Percentiles rank a stretch among this genome's conserved stretches.
phyloP scores from a whole-genome alignment of 2,329 filamentous ascomycete species.

The Penicillium sp. region DNA sequence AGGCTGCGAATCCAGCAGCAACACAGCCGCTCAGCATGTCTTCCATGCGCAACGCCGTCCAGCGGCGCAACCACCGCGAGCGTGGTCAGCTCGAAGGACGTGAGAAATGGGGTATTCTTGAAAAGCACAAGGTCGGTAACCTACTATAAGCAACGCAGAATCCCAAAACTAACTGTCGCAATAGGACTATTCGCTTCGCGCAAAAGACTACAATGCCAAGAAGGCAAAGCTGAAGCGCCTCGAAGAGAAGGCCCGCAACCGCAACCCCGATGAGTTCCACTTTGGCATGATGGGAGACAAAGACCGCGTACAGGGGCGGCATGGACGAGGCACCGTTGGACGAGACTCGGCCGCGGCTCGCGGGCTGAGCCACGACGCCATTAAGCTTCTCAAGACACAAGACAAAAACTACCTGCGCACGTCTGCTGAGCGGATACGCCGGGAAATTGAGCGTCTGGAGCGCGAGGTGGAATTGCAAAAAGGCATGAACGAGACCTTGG shows the following conservation, averaged over 20 bases:
- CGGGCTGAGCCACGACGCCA: slow-evolving; percentile 52
- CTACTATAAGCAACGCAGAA: background rate
- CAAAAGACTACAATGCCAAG: slow-evolving; percentile 59
- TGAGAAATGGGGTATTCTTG: slow-evolving; percentile 80
- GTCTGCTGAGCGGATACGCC: slow-evolving; percentile 51
- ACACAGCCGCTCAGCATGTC: slow-evolving; percentile 43
- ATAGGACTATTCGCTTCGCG: slow-evolving; percentile 61
- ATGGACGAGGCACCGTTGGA: slow-evolving; percentile 36
- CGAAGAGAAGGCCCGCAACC: slow-evolving; percentile 54
- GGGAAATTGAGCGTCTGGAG: slow-evolving; percentile 50
- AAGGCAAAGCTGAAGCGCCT: slow-evolving; percentile 56
- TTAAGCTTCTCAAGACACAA: slow-evolving; percentile 61
- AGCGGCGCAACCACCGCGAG: slow-evolving; percentile 82
- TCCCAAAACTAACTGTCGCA: slow-evolving; percentile 3
- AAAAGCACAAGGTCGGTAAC: slow-evolving; percentile 75
- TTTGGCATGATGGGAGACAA: slow-evolving; percentile 58
- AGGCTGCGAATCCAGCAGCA: background rate
- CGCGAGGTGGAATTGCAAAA: slow-evolving; percentile 42
- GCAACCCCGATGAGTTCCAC: slow-evolving; percentile 62
- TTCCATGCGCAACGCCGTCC: slow-evolving; percentile 58
- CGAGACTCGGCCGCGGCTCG: slow-evolving; percentile 40
- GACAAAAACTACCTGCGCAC: slow-evolving; percentile 59
- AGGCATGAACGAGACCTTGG: slow-evolving; percentile 32
- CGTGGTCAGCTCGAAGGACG: slow-evolving; percentile 81
- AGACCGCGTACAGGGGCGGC: slow-evolving; percentile 40